Conservation (phyloP, 2,329 filamentous ascomycete genomes). For the Triangularia verruculosa region DNA sequence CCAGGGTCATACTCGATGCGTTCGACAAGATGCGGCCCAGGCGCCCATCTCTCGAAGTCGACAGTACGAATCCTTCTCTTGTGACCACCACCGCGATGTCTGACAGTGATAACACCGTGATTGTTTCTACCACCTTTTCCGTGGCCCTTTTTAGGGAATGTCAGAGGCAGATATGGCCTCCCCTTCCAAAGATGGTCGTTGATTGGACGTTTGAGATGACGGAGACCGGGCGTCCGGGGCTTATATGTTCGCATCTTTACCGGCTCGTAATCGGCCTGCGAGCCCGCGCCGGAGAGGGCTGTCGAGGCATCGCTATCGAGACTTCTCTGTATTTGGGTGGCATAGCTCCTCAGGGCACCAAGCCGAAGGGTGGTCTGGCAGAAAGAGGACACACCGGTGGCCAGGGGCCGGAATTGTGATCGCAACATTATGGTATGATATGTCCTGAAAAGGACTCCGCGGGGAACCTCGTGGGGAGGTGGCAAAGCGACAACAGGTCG, state of each 20-base stretch:
- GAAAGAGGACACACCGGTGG: slow-evolving; percentile 27
- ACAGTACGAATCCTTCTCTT: slow-evolving; percentile 90
- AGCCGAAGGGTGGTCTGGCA: slow-evolving; percentile 23
- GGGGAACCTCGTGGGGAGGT: not conserved
- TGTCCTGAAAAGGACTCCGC: not conserved
- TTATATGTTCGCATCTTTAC: slow-evolving; percentile 78
- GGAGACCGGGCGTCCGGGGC: slow-evolving; percentile 85
- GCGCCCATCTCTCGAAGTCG: slow-evolving; percentile 76
- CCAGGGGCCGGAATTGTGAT: slow-evolving; percentile 56
- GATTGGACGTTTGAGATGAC: slow-evolving; percentile 86
- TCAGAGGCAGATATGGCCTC: slow-evolving; percentile 75
- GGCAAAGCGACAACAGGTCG: not conserved
- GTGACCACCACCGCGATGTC: slow-evolving; percentile 87
- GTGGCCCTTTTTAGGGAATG: slow-evolving; percentile 88
- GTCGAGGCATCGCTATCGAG: slow-evolving; percentile 13
- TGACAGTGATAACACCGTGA: slow-evolving; percentile 78
- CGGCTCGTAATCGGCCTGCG: slow-evolving; percentile 34
- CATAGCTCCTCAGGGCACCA: slow-evolving; percentile 27
- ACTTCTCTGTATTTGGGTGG: slow-evolving; percentile 21
- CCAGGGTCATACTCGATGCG: slow-evolving; percentile 96
- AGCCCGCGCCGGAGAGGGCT: slow-evolving; percentile 8
- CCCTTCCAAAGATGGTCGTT: slow-evolving; percentile 98
- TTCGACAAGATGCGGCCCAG: slow-evolving; percentile 84
- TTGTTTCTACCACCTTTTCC: slow-evolving; percentile 91
- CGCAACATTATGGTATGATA: slow-evolving; percentile 55